These are phyloP conservation scores for Pseudogymnoascus sp. DNA, from an alignment of 2,329 filamentous ascomycete genomes.

Conservation along the genomic window DNA sequence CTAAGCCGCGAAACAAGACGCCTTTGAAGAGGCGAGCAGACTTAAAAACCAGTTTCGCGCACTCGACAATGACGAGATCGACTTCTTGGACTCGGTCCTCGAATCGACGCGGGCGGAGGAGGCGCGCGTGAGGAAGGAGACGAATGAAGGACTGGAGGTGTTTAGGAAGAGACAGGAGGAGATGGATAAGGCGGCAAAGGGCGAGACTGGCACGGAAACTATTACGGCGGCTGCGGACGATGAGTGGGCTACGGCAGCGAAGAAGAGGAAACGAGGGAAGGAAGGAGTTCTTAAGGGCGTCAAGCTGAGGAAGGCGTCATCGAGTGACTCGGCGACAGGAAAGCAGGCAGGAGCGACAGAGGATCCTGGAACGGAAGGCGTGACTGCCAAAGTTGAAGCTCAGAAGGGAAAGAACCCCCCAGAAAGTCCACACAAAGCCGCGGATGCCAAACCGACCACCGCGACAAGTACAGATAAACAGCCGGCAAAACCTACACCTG, in stretches of 20 bases:
- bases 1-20: conserved; percentile 69
- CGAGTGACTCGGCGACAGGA: background rate
- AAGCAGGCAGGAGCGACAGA: background rate
- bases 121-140: conserved; percentile 45
- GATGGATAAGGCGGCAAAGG: conserved; percentile 20
- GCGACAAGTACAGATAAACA: background rate
- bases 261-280: conserved; percentile 33
- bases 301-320: conserved; percentile 25
- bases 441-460: background rate
- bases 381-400: background rate
- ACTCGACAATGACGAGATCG: conserved; percentile 71
- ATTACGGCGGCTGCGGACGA: conserved; percentile 22
- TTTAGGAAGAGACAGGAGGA: conserved; percentile 46
- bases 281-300: conserved; percentile 28
- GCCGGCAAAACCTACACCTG: background rate
- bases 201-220: conserved; percentile 14
- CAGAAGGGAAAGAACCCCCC: background rate
- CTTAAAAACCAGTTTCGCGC: conserved; percentile 70
- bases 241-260: conserved; percentile 29
- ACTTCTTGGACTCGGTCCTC: conserved; percentile 58
- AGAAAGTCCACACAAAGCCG: background rate
- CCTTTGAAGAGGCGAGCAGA: conserved; percentile 65
- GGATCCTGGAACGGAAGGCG: background rate
- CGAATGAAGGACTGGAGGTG: conserved; percentile 45
- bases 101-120: conserved; percentile 44